phyloP scores from a whole-genome alignment of 805 yeast species.

The Metschnikowia lochheadii region DNA sequence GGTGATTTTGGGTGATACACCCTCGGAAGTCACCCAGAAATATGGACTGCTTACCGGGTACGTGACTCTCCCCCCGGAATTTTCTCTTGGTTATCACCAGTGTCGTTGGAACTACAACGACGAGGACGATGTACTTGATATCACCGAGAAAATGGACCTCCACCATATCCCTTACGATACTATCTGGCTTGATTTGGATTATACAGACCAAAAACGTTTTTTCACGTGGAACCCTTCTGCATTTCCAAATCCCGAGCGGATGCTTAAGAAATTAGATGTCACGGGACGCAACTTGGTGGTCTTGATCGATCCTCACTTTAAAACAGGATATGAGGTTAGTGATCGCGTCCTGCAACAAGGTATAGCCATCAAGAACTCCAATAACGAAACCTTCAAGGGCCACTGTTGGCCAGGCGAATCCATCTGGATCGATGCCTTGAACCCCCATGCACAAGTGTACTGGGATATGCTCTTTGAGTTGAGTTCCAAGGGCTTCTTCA shows the following conservation, averaged over 20 bases:
- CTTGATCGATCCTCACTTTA: constrained; percentile 89
- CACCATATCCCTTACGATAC: constrained; percentile 79
- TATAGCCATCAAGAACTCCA: constrained; percentile 45
- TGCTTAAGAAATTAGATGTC: constrained; percentile 61
- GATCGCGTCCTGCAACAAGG: constrained; percentile 41
- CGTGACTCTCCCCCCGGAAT: constrained; percentile 67
- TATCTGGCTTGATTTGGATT: constrained; percentile 94
- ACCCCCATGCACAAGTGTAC: constrained; percentile 52
- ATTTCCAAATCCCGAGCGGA: constrained; percentile 70
- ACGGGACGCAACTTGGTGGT: constrained; percentile 80
- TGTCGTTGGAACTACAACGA: constrained; percentile 97
- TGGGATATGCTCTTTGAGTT: constrained; percentile 58
- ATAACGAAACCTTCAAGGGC: constrained; percentile 59
- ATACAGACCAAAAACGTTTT: constrained; percentile 79
- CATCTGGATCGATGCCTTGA: constrained; percentile 84
- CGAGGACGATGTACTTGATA: constrained; percentile 76
- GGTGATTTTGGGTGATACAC: constrained; percentile 57
- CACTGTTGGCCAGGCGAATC: constrained; percentile 99
- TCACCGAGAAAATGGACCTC: constrained; percentile 66
- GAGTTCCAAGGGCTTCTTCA: constrained; percentile 29
- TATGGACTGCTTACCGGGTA: constrained; percentile 74
- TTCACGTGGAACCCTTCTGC: constrained; percentile 81
- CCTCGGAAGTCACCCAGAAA: constrained; percentile 50
- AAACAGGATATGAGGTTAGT: constrained; percentile 64
- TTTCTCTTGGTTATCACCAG: constrained; percentile 89